These are phyloP conservation scores for Candida chauliodis DNA, from an alignment of 805 yeast genomes.

Conservation along the genomic window DNA sequence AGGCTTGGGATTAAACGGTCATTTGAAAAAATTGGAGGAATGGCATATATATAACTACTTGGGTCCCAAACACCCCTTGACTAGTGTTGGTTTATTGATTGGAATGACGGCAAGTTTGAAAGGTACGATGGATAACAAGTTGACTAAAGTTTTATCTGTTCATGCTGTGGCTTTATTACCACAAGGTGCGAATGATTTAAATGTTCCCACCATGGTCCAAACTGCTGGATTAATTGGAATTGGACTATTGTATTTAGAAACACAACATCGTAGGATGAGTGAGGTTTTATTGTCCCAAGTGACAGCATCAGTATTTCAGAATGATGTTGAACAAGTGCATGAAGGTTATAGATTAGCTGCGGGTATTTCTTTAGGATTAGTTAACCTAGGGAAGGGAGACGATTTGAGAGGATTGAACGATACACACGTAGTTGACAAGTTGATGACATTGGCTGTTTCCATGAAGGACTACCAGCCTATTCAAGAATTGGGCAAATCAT, in stretches of 20 bases:
- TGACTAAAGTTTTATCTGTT: conserved; percentile 87
- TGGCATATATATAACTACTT: conserved; percentile 95
- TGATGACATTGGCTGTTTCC: conserved; percentile 55
- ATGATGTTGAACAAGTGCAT: conserved; percentile 55
- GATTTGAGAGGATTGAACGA: conserved; percentile 58
- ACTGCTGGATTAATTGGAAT: conserved; percentile 89
- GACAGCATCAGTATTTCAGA: conserved; percentile 47
- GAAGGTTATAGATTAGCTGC: conserved; percentile 86
- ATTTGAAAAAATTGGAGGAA: conserved; percentile 76
- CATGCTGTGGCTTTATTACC: conserved; percentile 92
- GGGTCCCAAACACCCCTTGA: conserved; percentile 81
- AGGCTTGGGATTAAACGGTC: conserved; percentile 91
- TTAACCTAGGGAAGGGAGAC: conserved; percentile 75
- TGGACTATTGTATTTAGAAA: conserved; percentile 74
- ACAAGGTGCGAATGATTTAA: conserved; percentile 82
- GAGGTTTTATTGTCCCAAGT: conserved; percentile 73
- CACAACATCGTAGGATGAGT: conserved; percentile 83
- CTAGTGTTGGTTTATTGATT: conserved; percentile 80
- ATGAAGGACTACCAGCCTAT: conserved; percentile 61
- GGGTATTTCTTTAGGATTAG: conserved; percentile 82
- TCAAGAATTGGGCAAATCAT: conserved; percentile 56
- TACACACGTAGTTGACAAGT: conserved; percentile 56
- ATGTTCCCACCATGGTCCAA: conserved; percentile 79
- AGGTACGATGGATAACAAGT: conserved; percentile 79
- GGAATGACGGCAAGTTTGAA: conserved; percentile 90